Conservation (phyloP, 345 rosid species). For the Lepidium africanum region DNA sequence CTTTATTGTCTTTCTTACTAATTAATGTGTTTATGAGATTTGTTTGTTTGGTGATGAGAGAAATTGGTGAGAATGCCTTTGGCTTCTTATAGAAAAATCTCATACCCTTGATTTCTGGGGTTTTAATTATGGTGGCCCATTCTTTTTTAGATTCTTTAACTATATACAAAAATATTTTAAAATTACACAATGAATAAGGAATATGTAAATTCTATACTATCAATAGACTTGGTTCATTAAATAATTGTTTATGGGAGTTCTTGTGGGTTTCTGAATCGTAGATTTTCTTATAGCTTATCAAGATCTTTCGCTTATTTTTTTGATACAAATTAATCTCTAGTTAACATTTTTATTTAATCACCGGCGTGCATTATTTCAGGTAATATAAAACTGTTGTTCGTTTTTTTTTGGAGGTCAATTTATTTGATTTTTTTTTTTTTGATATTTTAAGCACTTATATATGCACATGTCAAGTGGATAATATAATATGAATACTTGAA, state of each 20-base stretch:
- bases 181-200: neutral
- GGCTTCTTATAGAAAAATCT: slow-evolving; percentile 22
- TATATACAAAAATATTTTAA: neutral
- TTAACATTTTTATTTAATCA: neutral
- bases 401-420: neutral
- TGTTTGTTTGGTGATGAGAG: slow-evolving; percentile 19
- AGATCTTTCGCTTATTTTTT: too few species aligned
- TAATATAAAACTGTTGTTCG: neutral
- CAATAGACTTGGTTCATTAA: neutral
- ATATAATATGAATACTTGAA: neutral
- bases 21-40: slow-evolving; percentile 18
- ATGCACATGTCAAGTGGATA: slow-evolving; percentile 9
- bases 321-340: too few species aligned
- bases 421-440: too few species aligned
- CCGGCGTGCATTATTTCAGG: neutral
- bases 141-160: slow-evolving; percentile 7
- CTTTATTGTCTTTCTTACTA: slow-evolving; percentile 30
- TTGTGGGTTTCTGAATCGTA: neutral
- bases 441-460: neutral
- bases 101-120: neutral
- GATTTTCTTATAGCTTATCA: neutral
- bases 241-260: neutral
- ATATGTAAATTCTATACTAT: neutral
- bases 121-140: neutral
- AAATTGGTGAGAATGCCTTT: slow-evolving; percentile 13